These are phyloP conservation scores for Castanea mollissima DNA, from an alignment of 306 rosid genomes.

Conservation along the genomic window DNA sequence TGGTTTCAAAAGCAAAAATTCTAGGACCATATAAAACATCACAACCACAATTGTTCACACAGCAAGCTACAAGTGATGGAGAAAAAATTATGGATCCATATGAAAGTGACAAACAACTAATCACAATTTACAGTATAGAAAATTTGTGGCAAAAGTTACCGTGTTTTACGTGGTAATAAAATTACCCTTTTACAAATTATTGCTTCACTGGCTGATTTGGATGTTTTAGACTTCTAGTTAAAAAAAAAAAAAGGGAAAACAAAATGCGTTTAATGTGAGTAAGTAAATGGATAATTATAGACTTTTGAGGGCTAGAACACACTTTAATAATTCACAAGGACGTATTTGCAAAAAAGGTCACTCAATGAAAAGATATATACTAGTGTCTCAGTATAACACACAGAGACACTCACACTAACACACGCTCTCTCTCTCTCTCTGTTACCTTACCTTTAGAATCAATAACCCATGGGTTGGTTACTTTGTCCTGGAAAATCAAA, in stretches of 20 bases:
- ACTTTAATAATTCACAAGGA: conserved; percentile 10
- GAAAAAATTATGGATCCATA: too few relatives aligned
- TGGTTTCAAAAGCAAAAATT: too few relatives aligned
- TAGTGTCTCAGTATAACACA: background rate
- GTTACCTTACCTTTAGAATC: conserved; percentile 9
- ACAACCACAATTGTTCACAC: too few relatives aligned
- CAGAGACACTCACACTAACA: background rate
- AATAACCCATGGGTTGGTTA: conserved; percentile 44
- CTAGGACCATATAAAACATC: too few relatives aligned
- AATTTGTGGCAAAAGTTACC: too few relatives aligned
- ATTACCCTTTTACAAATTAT: background rate
- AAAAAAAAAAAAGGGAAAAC: background rate
- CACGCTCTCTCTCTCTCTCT: conserved; percentile 5
- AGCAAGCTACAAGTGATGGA: accelerated
- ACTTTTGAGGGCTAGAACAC: background rate
- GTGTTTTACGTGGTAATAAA: too few relatives aligned
- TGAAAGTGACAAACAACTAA: too few relatives aligned
- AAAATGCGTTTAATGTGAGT: background rate
- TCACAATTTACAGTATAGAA: too few relatives aligned
- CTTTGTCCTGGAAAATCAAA: conserved; percentile 42
- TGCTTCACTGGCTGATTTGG: background rate
- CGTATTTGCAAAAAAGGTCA: conserved; percentile 21
- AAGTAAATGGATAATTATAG: background rate
- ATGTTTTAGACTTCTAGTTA: background rate
- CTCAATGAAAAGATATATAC: conserved; percentile 1